Conservation (phyloP, 768 basidiomycete species). For the Floccularia luteovirens region DNA sequence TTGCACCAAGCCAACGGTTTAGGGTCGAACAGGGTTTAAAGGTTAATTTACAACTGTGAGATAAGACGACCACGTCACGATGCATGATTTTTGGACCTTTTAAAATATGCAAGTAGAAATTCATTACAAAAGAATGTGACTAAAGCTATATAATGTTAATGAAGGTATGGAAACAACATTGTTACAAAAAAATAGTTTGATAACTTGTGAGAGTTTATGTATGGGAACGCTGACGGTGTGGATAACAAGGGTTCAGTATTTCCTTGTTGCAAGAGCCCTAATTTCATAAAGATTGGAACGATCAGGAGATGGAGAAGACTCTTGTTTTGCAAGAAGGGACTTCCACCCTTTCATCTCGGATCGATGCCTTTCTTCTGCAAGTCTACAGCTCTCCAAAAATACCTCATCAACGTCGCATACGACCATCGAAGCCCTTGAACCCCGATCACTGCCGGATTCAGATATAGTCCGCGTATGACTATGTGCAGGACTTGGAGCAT, state of each 20-base stretch:
- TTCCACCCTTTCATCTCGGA: constrained; percentile 83
- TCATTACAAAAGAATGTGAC: constrained; percentile 14
- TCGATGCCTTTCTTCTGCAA: constrained; percentile 78
- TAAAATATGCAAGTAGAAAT: neutral
- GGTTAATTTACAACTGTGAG: no score
- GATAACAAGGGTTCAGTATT: constrained; percentile 51
- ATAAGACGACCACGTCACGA: no score
- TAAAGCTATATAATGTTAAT: neutral
- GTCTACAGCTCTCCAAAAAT: constrained; percentile 63
- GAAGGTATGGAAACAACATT: neutral
- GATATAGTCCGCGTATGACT: constrained; percentile 62
- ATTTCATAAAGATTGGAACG: constrained; percentile 74
- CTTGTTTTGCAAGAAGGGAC: constrained; percentile 24
- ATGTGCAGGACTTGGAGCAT: constrained; percentile 51
- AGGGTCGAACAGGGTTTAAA: no score
- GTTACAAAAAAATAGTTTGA: no score
- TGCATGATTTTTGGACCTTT: neutral
- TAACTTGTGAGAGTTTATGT: no score
- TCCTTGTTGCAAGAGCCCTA: constrained; percentile 78
- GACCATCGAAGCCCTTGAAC: constrained; percentile 73
- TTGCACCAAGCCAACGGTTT: no score
- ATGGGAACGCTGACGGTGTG: no score
- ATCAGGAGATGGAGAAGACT: constrained; percentile 38
- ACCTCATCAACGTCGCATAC: constrained; percentile 66
- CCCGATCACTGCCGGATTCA: constrained; percentile 72